Evolutionary conservation across 2,329 filamentous ascomycete species (phyloP).

Genomic region (Hypoxylon sp.): DNA sequence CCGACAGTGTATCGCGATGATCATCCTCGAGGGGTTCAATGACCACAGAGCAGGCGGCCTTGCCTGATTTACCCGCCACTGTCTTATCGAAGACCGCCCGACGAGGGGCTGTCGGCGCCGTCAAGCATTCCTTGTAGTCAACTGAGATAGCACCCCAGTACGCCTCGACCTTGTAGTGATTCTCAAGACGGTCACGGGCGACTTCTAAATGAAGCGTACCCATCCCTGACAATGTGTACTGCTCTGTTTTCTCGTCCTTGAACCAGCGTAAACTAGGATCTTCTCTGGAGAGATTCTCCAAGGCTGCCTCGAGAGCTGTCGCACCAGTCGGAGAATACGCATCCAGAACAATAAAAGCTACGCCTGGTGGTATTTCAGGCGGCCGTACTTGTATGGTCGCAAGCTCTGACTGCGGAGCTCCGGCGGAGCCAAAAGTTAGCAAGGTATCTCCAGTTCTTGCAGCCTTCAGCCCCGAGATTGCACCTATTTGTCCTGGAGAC

Average conservation of each 20-base stretch:
- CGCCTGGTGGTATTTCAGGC: conserved; percentile 90
- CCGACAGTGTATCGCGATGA: conserved; percentile 57
- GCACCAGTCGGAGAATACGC: conserved; percentile 82
- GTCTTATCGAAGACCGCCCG: conserved; percentile 81
- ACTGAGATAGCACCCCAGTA: conserved; percentile 93
- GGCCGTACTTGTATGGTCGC: conserved; percentile 86
- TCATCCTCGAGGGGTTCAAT: conserved; percentile 72
- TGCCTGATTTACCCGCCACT: conserved; percentile 83
- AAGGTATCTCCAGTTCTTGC: conserved; percentile 96
- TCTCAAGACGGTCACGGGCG: conserved; percentile 86
- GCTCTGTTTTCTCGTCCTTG: conserved; percentile 89
- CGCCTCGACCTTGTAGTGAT: conserved; percentile 89
- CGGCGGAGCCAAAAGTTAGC: conserved; percentile 76
- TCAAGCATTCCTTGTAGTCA: conserved; percentile 89
- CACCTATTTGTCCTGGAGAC: conserved; percentile 90
- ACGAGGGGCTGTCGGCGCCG: conserved; percentile 68
- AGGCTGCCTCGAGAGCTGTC: conserved; percentile 81
- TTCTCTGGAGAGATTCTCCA: conserved; percentile 86
- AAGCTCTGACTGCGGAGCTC: conserved; percentile 76
- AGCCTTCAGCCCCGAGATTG: conserved; percentile 89
- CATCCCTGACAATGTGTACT: conserved; percentile 96
- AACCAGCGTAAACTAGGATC: conserved; percentile 92
- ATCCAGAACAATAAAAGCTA: conserved; percentile 97
- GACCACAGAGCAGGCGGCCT: conserved; percentile 79
- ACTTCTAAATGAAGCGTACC: conserved; percentile 96